phyloP scores from a whole-genome alignment of 1,284 basidiomycete species.

The Ceratobasidium sp. region DNA sequence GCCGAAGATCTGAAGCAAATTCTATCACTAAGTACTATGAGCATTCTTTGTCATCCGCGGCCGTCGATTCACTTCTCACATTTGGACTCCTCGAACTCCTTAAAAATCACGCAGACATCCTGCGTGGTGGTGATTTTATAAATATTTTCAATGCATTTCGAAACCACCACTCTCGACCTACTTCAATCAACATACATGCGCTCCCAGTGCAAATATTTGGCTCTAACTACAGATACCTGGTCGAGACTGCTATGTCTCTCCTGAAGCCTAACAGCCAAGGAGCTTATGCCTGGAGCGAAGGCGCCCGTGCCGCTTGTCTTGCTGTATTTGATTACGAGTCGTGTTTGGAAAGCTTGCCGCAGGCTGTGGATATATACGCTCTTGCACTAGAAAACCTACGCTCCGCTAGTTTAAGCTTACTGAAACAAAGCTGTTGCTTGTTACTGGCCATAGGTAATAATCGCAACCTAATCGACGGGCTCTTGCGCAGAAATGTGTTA shows the following conservation, averaged over 20 bases:
- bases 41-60: neutral
- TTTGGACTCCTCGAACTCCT: constrained; percentile 14
- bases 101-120: neutral
- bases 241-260: constrained; percentile 1
- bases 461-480: neutral
- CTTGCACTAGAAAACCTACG: constrained; percentile 1
- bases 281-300: constrained; percentile 1
- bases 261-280: neutral
- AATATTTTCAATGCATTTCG: neutral
- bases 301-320: neutral
- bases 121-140: neutral
- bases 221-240: neutral
- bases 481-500: neutral
- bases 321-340: neutral
- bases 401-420: neutral
- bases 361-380: neutral
- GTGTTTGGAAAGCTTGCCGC: neutral
- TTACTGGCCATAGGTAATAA: neutral
- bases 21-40: neutral
- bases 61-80: neutral
- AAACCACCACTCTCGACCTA: neutral
- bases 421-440: neutral
- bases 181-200: neutral
- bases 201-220: neutral
- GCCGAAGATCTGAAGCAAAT: no score